A percentile compares a stretch with the other conserved stretches of the same genome.
Evolutionary conservation across 805 yeast genomes (phyloP).

Genomic region (Starmera quercuum): DNA sequence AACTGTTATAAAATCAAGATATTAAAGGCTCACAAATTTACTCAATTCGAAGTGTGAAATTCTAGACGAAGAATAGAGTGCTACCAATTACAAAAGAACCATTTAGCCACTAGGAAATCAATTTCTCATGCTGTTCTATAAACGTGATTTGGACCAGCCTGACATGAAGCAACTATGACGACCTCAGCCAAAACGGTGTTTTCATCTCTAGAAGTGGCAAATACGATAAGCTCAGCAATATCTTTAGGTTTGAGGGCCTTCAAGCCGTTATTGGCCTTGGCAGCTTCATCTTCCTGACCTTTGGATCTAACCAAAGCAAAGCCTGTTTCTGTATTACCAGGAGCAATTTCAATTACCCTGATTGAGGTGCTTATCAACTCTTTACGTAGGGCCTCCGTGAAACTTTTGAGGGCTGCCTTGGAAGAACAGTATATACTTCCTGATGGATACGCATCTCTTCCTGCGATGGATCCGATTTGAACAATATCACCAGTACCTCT

Average conservation of each 20-base stretch:
- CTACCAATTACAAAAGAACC: too few species aligned
- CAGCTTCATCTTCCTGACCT: slow-evolving; percentile 48
- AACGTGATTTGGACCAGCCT: slow-evolving; percentile 68
- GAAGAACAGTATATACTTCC: slow-evolving; percentile 75
- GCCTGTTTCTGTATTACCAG: slow-evolving; percentile 66
- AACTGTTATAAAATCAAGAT: too few species aligned
- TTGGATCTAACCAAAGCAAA: slow-evolving; percentile 53
- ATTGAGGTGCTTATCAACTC: slow-evolving; percentile 65
- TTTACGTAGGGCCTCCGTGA: slow-evolving; percentile 64
- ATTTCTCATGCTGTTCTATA: slow-evolving; percentile 50
- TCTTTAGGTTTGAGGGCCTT: slow-evolving; percentile 52
- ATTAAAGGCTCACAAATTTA: too few species aligned
- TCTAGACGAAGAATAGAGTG: too few species aligned
- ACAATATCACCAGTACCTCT: slow-evolving; percentile 69
- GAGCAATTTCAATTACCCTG: slow-evolving; percentile 59
- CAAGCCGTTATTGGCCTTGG: slow-evolving; percentile 45
- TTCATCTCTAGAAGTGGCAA: slow-evolving; percentile 46
- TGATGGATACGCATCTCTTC: slow-evolving; percentile 72
- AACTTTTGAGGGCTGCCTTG: slow-evolving; percentile 65
- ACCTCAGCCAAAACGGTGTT: slow-evolving; percentile 66
- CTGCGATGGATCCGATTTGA: slow-evolving; percentile 72
- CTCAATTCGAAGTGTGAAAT: too few species aligned
- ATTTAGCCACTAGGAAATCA: too few species aligned
- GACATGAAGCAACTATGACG: slow-evolving; percentile 77
- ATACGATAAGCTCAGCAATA: slow-evolving; percentile 54